A percentile compares a stretch with the other conserved stretches of the same genome.
These are phyloP conservation scores for Xylaria sp. DNA, from an alignment of 2,329 filamentous ascomycete genomes.

Conservation along the genomic window DNA sequence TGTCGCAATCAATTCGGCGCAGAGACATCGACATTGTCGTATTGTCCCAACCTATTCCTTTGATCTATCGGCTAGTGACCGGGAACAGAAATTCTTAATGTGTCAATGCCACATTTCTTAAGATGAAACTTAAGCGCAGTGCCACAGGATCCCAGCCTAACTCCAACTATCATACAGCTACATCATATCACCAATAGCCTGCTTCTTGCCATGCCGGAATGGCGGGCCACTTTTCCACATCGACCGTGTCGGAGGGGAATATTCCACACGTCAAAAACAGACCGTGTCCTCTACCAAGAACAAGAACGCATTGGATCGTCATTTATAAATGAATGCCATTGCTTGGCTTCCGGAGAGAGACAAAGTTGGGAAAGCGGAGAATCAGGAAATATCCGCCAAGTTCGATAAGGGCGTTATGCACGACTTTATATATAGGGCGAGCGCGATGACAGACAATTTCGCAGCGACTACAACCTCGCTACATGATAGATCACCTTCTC, in stretches of 20 bases:
- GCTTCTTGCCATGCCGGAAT: constrained; percentile 23
- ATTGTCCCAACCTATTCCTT: background rate
- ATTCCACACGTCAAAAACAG: constrained; percentile 31
- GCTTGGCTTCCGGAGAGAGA: constrained; percentile 35
- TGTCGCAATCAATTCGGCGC: background rate
- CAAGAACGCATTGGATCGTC: constrained; percentile 7
- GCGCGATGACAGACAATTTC: constrained; percentile 7
- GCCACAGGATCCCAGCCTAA: constrained; percentile 2
- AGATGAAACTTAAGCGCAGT: constrained; percentile 20
- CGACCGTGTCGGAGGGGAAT: constrained; percentile 26
- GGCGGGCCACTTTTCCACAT: constrained; percentile 35
- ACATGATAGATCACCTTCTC: background rate
- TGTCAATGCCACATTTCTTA: constrained; percentile 1
- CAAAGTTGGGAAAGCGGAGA: constrained; percentile 34
- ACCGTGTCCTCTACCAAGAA: background rate
- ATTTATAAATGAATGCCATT: constrained; percentile 24
- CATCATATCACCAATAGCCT: background rate
- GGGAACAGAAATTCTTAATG: background rate
- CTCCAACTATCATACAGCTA: background rate
- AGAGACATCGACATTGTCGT: constrained; percentile 3
- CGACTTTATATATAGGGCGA: constrained; percentile 30
- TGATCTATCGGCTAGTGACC: background rate
- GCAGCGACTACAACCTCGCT: background rate
- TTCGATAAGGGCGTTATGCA: background rate
- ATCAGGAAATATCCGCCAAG: constrained; percentile 3